Evolutionary conservation across 768 basidiomycete species (phyloP).

Genomic region (Dentipellis fragilis): DNA sequence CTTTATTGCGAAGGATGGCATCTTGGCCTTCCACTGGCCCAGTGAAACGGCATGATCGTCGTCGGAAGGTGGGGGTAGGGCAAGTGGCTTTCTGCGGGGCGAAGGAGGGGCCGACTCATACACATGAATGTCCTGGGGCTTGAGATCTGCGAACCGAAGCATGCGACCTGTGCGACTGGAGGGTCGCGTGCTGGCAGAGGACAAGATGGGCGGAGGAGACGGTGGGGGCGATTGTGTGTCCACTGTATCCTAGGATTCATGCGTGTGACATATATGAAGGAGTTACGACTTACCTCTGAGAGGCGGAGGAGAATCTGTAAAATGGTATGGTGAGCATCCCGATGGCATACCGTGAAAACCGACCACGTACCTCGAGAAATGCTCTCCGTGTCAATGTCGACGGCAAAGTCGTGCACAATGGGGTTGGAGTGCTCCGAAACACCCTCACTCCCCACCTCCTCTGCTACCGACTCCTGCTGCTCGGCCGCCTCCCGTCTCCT

Average conservation of each 20-base stretch:
- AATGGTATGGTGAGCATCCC: not conserved
- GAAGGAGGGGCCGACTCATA: conserved; percentile 78
- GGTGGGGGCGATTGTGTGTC: conserved; percentile 1
- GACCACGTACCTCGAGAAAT: not conserved
- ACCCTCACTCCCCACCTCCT: not conserved
- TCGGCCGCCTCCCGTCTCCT: conserved; percentile 24
- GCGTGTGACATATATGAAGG: not conserved
- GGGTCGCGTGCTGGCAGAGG: conserved; percentile 45
- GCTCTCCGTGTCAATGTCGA: not conserved
- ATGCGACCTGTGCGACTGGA: conserved; percentile 37
- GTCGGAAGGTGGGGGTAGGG: conserved; percentile 42
- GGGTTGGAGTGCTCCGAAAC: not conserved
- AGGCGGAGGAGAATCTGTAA: not conserved
- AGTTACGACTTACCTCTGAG: not conserved
- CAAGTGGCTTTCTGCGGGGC: conserved; percentile 48
- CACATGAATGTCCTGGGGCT: conserved; percentile 66
- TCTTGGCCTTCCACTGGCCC: conserved; percentile 27
- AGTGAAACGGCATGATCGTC: conserved; percentile 26
- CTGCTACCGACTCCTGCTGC: not conserved
- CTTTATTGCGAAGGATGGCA: not conserved
- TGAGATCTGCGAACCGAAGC: conserved; percentile 69
- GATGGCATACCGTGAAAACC: not conserved
- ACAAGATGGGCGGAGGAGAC: conserved; percentile 31
- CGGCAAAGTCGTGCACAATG: no score
- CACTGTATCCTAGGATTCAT: not conserved